Evolutionary conservation across 805 yeast genomes (phyloP), one percentile per base, ranked within the genome.

Genomic region (Zygosaccharomyces siamensis): DNA sequence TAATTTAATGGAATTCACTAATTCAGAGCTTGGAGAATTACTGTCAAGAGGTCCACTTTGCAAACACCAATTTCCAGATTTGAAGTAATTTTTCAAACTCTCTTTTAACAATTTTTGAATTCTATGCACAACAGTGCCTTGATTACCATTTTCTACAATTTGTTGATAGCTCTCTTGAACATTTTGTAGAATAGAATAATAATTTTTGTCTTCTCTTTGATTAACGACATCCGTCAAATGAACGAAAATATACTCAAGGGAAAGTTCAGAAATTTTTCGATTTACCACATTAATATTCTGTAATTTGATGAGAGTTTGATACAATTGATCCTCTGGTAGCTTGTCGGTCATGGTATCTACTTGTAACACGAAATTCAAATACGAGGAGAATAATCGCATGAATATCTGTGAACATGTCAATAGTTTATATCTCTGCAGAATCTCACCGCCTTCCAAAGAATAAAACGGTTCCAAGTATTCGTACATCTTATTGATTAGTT

Each of bases 401-500:
- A 63, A 64, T 11, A 64, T 63, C 37, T 60, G 55, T 4, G 63
- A 60, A 33, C 60, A 58, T 5, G 60, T 57, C 39, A 54, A 51
- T 14, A 66, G 43, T 46, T 64, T 64, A 40, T 54, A 60, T 30
- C 51, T 57, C 33, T 56, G 45, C 11, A 66, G 37, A 6, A 48
- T 37, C 31, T 51, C 47, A 14, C 42, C 43, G 11, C 45, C 45
- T 21, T 55, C 57, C 27, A 65, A 37, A 20, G 57, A 53, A 50
- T 59, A 78, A 43, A 70, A 66, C 4, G 75, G 72, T 47, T 68
- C 68, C 40, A 73, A 55, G 33, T 67, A 67, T 7, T 50, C 51
- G 31, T 62, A 68, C 18, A 70, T 70, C 46, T 78, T 78, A 43
- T 63, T 64, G 46, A 80, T 77, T 20, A 80, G 72, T 8, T 68